Evolutionary conservation across 805 yeast genomes (phyloP), one percentile per base, ranked within the genome.

Genomic region (Candida ascalaphidarum): DNA sequence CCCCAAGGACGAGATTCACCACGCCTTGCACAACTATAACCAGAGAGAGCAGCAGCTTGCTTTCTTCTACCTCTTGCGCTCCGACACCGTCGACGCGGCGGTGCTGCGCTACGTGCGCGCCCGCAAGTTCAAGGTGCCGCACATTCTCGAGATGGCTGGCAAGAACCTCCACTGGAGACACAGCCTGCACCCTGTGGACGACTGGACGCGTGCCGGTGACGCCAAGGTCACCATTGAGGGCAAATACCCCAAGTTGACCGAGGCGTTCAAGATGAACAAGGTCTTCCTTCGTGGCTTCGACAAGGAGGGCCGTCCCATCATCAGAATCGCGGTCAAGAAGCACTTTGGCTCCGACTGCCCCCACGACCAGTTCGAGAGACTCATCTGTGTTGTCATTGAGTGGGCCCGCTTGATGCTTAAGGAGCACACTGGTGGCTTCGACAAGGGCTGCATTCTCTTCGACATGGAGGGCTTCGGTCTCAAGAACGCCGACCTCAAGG

Each of bases 331-430:
- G 2, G 49, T 46, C 19, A 37, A 41, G 25, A 29, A 44, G 23
- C 51, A 46, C 26, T 40, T 44, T 20, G 41, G 48, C 15, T 31
- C 37, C 18, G 47, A 46, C 34, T 44, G 49, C 29, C 49, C 48
- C 6, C 49, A 46, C 14, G 32, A 35, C 20, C 44, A 41, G 28
- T 40, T 41, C 16, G 44, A 39, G 36, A 29, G 26, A 8, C 35
- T 40, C 27, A 41, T 40, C 26, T 37, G 43, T 23, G 35, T 37
- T 11, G 25, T 37, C 19, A 41, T 41, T 14, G 41, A 45, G 33
- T 32, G 34, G n/a, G n/a, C n/a, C n/a, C n/a, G n/a, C n/a, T n/a
- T n/a, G n/a, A n/a, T n/a, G n/a, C n/a, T n/a, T n/a, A n/a, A n/a
- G n/a, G n/a, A n/a, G n/a, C n/a, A n/a, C 31, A 29, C 28, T 17